Base-by-base conservation (phyloP, 1,284 basidiomycete species). In the Cryptococcus sp. region DNA sequence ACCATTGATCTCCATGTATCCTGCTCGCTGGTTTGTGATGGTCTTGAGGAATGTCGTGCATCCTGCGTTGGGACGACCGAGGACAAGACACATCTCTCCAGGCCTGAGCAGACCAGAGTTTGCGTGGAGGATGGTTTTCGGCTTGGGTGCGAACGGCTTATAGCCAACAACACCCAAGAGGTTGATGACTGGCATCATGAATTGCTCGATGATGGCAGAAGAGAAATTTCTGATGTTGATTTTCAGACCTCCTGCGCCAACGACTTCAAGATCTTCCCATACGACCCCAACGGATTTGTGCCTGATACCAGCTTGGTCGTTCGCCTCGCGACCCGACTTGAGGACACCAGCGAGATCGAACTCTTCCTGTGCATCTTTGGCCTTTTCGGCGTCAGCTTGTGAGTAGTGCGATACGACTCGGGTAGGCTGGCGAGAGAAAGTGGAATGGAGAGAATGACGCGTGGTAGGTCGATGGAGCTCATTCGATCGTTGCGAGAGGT, bases 201-300 rank as follows among this genome's bases (percentile, higher is more conserved):
- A 77, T 63, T 78, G 79, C 67, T 78, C 77, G 19, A 78, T 79
- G 67, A 82, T 68, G 40, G 80, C 81, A 51, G 78, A 77, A 47
- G 77, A 73, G 62, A 82, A 82, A 27, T 71, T 71, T 60, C 82
- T 80, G 45, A 89, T 84, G 69, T 87, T 87, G 60, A 88, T 82
- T 85, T 88, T 76, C 66, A 81, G 76, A 45, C 87, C 87, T 25
- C 89, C 90, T 1, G 83, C 74, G 27, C 87, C 89, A 19, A 87
- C 81, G 48, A 93, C 91, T 57, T 87, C 82, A 41, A 76, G 63
- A 54, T 77, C 72, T 45, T 77, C 74, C 75, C 75, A 77, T 20
- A 73, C 57, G 13, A 77, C 88, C 40, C 90, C 90, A 40, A 92
- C 88, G 63, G 87, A 85, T 80, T 94, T 94, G 76, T 87, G 87